Base-by-base conservation (phyloP, 2,329 filamentous ascomycete species). In the Moelleriella libera region DNA sequence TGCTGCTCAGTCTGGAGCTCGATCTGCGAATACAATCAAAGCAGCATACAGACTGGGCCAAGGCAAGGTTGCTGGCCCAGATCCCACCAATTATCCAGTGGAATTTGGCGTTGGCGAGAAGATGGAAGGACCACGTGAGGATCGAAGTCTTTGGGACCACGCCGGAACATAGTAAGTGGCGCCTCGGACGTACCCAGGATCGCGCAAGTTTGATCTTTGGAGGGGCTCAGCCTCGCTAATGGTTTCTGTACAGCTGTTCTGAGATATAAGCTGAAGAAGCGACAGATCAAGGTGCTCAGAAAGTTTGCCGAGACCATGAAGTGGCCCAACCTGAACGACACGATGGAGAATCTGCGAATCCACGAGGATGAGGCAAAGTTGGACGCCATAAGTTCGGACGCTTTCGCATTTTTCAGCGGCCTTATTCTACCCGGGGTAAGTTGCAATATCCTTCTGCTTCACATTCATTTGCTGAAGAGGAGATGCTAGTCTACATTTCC, bases 371-470 rank as follows among this genome's bases (percentile, higher is more conserved):
- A 82, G 50, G 71, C 73, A 28, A 69, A 69, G 11, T 64, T 85
- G 46, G 70, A 84, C 51, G 66, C 72, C 41, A 65, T 81, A 57
- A 80, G 80, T 56, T 83, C 82, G 21, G 82, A 86, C 57, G 76
- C 83, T 12, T 82, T 86, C 76, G 83, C 84, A 6, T 88, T 84
- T 66, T 87, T 88, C 57, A 84, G 80, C 39, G 83, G 83, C 4
- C 72, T 88, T 11, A 75, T 88, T 37, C 65, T 88, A 4, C 84
- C 84, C 7, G 84, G 84, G 9, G 72, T 76, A 61, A 72, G 78
- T 60, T 29, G 7, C 14, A 8, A 21, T 21, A 21, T 21, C 21
- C 3, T 21, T 21, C 21, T 21, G 21, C 21, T 21, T 21, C 21
- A 21, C 2, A 21, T 21, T 21, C 21, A 21, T 21, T 21, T 21